A percentile compares a stretch with the other conserved stretches of the same genome.
phyloP scores from a whole-genome alignment of 2,329 filamentous ascomycete genomes.

The Phoma sp. region DNA sequence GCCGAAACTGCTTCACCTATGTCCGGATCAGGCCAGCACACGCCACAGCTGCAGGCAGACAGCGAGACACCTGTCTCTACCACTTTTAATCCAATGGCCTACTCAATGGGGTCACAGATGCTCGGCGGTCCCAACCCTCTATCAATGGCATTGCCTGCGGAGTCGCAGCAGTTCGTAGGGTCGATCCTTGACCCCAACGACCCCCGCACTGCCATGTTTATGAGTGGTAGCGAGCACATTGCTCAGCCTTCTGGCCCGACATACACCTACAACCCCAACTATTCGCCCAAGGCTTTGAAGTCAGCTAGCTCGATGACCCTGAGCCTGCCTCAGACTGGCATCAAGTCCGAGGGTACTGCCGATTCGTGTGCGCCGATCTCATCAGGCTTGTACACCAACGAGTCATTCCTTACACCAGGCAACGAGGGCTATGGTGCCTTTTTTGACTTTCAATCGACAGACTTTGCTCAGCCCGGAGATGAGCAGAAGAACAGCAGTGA shows the following conservation, averaged over 20 bases:
- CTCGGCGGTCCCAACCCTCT: conserved; percentile 53
- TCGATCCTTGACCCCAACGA: conserved; percentile 55
- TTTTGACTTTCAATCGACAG: conserved; percentile 30
- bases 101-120: conserved; percentile 38
- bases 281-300: conserved; percentile 39
- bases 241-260: conserved; percentile 49
- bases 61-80: conserved; percentile 29
- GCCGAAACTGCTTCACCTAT: conserved; percentile 24
- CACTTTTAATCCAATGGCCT: conserved; percentile 30
- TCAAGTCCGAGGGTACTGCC: conserved; percentile 30
- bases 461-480: conserved; percentile 23
- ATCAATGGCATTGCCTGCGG: conserved; percentile 58
- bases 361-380: conserved; percentile 29
- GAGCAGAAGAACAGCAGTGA: conserved; percentile 27
- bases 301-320: conserved; percentile 15
- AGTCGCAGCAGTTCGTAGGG: conserved; percentile 63
- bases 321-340: conserved; percentile 47
- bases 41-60: conserved; percentile 31
- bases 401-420: conserved; percentile 30
- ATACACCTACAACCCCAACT: conserved; percentile 57
- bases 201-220: conserved; percentile 55
- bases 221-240: conserved; percentile 53
- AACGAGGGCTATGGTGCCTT: conserved; percentile 31
- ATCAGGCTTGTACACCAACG: conserved; percentile 30
- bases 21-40: conserved; percentile 31